phyloP scores from a whole-genome alignment of 1,284 basidiomycete species.

The Apiotrichum gamsii region DNA sequence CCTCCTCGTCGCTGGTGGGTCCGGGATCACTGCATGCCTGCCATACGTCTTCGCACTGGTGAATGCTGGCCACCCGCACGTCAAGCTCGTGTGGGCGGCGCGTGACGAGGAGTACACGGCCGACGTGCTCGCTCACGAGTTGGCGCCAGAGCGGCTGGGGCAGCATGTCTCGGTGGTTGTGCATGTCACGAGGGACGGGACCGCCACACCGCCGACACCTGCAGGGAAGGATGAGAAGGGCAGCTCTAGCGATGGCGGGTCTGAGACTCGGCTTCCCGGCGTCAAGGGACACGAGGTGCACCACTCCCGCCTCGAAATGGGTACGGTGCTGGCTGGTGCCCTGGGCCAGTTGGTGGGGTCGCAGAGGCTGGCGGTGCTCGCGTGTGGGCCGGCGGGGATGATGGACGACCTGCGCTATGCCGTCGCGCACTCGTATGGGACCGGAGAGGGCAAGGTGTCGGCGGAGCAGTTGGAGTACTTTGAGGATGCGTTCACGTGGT shows the following conservation, averaged over 20 bases:
- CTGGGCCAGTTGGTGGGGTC: constrained; percentile 9
- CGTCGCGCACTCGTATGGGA: constrained; percentile 19
- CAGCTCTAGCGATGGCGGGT: not conserved
- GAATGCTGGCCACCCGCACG: not conserved
- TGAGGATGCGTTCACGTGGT: constrained; percentile 32
- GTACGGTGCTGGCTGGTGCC: constrained; percentile 1
- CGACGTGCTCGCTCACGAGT: constrained; percentile 24
- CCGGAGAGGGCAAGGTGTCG: constrained; percentile 13
- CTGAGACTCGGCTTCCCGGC: no score
- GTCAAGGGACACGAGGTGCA: not conserved
- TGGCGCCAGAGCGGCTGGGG: not conserved
- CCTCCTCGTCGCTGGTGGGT: constrained; percentile 26
- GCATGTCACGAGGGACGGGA: constrained; percentile 5
- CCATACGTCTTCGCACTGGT: constrained; percentile 20
- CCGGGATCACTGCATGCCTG: constrained; percentile 27
- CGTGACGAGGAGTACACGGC: constrained; percentile 18
- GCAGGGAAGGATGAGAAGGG: not conserved
- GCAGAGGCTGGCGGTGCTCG: constrained; percentile 23
- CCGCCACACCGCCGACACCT: not conserved
- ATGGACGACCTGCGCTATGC: constrained; percentile 25
- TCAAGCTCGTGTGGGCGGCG: constrained; percentile 26
- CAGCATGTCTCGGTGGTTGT: constrained; percentile 6
- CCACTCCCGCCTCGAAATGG: constrained; percentile 20
- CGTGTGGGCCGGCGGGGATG: constrained; percentile 28
- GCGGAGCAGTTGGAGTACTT: constrained; percentile 22